Conservation (phyloP, 2,329 filamentous ascomycete species). For the Neofusicoccum parvum region DNA sequence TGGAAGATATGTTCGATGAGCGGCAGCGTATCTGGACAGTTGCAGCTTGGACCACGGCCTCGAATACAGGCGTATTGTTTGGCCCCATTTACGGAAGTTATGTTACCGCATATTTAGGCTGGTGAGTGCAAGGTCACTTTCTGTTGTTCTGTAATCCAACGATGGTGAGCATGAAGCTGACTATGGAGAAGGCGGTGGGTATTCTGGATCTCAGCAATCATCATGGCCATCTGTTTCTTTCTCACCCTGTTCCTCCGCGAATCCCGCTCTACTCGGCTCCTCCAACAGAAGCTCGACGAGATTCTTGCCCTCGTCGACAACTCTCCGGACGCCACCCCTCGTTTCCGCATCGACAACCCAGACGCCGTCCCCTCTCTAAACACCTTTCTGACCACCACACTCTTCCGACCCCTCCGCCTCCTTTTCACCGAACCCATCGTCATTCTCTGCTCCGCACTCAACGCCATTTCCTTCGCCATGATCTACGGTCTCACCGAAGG, state of each 20-base stretch:
- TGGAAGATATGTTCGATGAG: conserved; percentile 12
- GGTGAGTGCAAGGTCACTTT: not conserved
- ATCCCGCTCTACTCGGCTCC: not conserved
- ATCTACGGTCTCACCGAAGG: conserved; percentile 23
- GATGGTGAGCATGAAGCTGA: not conserved
- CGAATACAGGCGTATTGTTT: conserved; percentile 10
- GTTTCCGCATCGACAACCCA: conserved; percentile 8
- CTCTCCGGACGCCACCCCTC: not conserved
- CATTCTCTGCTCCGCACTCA: conserved; percentile 14
- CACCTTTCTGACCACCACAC: not conserved
- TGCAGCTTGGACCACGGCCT: conserved; percentile 9
- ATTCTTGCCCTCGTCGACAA: not conserved
- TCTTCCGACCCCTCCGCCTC: conserved; percentile 12
- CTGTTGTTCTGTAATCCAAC: not conserved
- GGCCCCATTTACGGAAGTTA: conserved; percentile 16
- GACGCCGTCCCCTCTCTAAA: conserved; percentile 18
- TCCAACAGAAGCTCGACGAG: conserved; percentile 10
- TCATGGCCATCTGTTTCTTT: conserved; percentile 3
- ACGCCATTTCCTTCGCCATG: conserved; percentile 15
- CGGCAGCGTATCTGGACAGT: conserved; percentile 13
- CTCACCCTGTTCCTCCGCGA: conserved; percentile 11
- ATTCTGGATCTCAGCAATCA: conserved; percentile 8
- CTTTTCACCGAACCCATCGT: conserved; percentile 22
- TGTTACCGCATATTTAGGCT: not conserved
- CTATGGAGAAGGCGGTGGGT: conserved; percentile 17